A percentile compares a stretch with the other conserved stretches of the same genome.
These are phyloP conservation scores for Fabrea salina DNA, from an alignment of 169 alveolate species.

Conservation along the genomic window DNA sequence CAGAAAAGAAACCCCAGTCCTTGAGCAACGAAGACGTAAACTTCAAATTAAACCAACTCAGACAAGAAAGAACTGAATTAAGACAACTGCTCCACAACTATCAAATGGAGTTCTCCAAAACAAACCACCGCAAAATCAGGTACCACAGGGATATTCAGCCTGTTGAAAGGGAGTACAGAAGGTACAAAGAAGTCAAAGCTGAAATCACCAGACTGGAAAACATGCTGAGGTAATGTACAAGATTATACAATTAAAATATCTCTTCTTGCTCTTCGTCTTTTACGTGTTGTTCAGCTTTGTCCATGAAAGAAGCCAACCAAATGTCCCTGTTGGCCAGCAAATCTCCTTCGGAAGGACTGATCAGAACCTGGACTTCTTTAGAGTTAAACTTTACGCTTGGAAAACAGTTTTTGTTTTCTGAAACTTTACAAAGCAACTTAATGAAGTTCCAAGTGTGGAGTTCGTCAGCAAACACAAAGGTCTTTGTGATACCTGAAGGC, in stretches of 20 bases:
- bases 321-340: too few relatives aligned
- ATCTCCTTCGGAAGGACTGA: too few relatives aligned
- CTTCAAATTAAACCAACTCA: slow-evolving; percentile 57
- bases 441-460: too few relatives aligned
- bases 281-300: slow-evolving; percentile 31
- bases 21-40: slow-evolving; percentile 42
- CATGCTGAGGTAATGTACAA: too few relatives aligned
- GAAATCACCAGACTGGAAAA: slow-evolving; percentile 77
- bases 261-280: slow-evolving; percentile 20
- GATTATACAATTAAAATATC: too few relatives aligned
- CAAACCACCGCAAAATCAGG: slow-evolving; percentile 84
- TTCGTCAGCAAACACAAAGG: too few relatives aligned
- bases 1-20: slow-evolving; percentile 26
- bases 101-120: slow-evolving; percentile 81
- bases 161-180: slow-evolving; percentile 84
- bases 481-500: too few relatives aligned
- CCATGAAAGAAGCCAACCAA: slow-evolving; percentile 47
- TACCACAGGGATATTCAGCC: slow-evolving; percentile 90
- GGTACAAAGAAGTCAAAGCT: slow-evolving; percentile 81
- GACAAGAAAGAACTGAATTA: slow-evolving; percentile 68
- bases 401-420: too few relatives aligned
- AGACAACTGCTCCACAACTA: slow-evolving; percentile 80
- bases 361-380: too few relatives aligned
- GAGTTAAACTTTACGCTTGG: too few relatives aligned
- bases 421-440: too few relatives aligned